Evolutionary conservation across 1,284 basidiomycete species (phyloP).

Genomic region (Malassezia pachydermatis): DNA sequence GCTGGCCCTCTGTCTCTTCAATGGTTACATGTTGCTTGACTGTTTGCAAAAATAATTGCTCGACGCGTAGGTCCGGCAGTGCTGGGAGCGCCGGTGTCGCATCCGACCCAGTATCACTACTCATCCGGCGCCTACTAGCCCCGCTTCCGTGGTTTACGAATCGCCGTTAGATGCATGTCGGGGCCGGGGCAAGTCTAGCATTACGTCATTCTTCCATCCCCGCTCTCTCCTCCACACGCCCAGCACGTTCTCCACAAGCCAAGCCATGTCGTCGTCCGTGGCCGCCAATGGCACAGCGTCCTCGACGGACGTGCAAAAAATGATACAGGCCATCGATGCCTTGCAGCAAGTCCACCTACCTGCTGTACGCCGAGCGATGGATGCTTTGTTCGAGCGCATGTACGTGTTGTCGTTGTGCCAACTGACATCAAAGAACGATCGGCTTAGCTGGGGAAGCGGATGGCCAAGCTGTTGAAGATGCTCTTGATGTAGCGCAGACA

Average conservation of each 20-base stretch:
- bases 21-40: constrained; percentile 2
- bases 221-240: too few species aligned
- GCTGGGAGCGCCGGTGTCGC: constrained; percentile 2
- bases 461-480: background rate
- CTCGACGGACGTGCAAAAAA: background rate
- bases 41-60: constrained; percentile 15
- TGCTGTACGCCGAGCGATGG: background rate
- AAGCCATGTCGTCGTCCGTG: too few species aligned
- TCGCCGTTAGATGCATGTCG: too few species aligned
- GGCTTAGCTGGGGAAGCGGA: background rate
- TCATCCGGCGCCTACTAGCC: too few species aligned
- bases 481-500: background rate
- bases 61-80: constrained; percentile 15
- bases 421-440: background rate
- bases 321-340: background rate
- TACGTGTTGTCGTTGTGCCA: background rate
- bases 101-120: too few species aligned
- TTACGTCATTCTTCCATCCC: too few species aligned
- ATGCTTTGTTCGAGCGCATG: constrained; percentile 5
- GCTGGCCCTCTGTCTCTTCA: background rate
- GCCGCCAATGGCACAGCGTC: too few species aligned
- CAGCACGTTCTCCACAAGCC: too few species aligned
- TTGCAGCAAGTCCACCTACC: background rate
- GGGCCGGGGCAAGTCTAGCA: too few species aligned
- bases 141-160: too few species aligned